These are phyloP conservation scores for Akebia trifoliata DNA, from an alignment of 164 flowering plant genomes.

Conservation along the genomic window DNA sequence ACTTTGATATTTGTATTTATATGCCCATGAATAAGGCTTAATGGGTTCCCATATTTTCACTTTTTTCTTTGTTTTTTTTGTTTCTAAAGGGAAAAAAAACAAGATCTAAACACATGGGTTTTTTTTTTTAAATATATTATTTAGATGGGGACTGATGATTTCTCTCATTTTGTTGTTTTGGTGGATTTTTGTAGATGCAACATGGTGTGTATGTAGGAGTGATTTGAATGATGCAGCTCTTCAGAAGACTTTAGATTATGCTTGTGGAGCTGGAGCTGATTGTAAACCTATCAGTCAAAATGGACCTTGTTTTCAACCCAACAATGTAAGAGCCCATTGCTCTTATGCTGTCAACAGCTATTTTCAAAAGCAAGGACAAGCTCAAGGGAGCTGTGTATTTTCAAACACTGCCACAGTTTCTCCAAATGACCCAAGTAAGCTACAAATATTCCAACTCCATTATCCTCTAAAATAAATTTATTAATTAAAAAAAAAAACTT, in stretches of 20 bases:
- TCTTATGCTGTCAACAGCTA: conserved; percentile 73
- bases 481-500: no score
- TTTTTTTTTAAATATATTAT: conserved; percentile 7
- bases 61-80: no score
- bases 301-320: conserved; percentile 63
- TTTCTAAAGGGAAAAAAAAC: no score
- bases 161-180: neutral
- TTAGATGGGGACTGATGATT: neutral
- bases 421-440: conserved; percentile 38
- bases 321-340: conserved; percentile 64
- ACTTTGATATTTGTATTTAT: no score
- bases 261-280: conserved; percentile 82
- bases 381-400: conserved; percentile 50
- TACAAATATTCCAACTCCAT: no score
- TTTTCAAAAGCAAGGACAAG: conserved; percentile 50
- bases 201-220: conserved; percentile 47
- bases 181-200: conserved; percentile 31
- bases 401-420: conserved; percentile 37
- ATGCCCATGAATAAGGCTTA: no score
- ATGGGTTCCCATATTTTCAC: no score
- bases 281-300: conserved; percentile 42
- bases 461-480: no score
- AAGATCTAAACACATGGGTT: no score
- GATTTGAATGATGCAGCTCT: conserved; percentile 34
- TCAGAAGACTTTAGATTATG: conserved; percentile 67